Evolutionary conservation across 257 asterid species (phyloP).

Genomic region (Gentiana macrophylla): DNA sequence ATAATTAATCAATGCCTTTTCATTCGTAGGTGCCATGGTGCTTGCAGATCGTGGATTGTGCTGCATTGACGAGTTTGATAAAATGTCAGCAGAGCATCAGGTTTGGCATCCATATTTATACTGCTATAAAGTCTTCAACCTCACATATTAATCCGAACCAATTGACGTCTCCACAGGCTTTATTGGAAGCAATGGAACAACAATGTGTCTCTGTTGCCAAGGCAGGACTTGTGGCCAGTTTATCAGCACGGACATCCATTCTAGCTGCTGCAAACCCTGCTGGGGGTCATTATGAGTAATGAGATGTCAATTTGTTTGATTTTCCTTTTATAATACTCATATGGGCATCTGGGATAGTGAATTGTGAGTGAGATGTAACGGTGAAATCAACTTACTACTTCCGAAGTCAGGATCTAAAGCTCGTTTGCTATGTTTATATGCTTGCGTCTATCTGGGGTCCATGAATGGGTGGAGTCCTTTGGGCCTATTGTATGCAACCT

Average conservation of each 20-base stretch:
- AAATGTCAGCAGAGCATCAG: slow-evolving; percentile 97
- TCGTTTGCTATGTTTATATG: neutral
- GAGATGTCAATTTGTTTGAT: neutral
- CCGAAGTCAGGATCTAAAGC: slow-evolving; percentile 1
- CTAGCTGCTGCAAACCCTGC: slow-evolving; percentile 99
- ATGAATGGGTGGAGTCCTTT: no score
- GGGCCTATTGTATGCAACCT: no score
- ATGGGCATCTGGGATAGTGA: neutral
- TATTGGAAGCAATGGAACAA: slow-evolving; percentile 98
- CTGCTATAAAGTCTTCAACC: slow-evolving; percentile 9
- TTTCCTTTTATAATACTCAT: neutral
- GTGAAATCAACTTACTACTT: neutral
- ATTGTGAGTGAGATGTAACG: neutral
- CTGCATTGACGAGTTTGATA: slow-evolving; percentile 97
- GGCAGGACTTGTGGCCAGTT: slow-evolving; percentile 99
- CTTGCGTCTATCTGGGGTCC: no score
- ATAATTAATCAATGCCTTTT: neutral
- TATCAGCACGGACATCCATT: slow-evolving; percentile 93
- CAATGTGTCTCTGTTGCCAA: slow-evolving; percentile 98
- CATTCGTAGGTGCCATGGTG: slow-evolving; percentile 87
- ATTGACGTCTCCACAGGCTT: slow-evolving; percentile 45
- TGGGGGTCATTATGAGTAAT: slow-evolving; percentile 93
- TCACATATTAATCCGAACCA: slow-evolving; percentile 13
- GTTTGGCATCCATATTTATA: slow-evolving; percentile 26
- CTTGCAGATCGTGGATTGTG: slow-evolving; percentile 96